These are phyloP conservation scores for Trichophyton benhamiae DNA, from an alignment of 2,329 filamentous ascomycete genomes.

Conservation along the genomic window DNA sequence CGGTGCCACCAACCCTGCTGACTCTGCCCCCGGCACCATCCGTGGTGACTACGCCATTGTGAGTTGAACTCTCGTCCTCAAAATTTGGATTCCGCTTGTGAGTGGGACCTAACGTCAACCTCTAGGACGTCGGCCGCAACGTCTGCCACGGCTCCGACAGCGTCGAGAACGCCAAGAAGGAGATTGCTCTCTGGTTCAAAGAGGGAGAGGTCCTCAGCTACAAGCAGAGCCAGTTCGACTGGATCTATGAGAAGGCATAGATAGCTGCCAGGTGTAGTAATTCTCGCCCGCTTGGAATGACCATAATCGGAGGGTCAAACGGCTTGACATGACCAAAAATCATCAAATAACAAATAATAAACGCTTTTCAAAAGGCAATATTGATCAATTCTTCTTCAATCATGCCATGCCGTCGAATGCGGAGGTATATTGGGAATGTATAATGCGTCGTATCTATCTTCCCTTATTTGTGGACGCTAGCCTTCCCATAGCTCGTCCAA, in stretches of 20 bases:
- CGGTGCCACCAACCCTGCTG: constrained; percentile 96
- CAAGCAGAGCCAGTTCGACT: constrained; percentile 74
- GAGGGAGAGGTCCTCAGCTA: constrained; percentile 71
- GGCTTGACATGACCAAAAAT: background rate
- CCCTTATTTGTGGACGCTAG: background rate
- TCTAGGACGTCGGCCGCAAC: constrained; percentile 76
- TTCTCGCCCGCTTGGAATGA: background rate
- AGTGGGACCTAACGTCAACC: constrained; percentile 7
- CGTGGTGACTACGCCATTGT: constrained; percentile 81
- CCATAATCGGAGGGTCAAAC: background rate
- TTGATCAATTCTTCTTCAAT: background rate
- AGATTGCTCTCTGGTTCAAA: constrained; percentile 98
- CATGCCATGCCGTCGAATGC: background rate
- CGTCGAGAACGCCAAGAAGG: constrained; percentile 99
- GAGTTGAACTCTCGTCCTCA: constrained; percentile 17
- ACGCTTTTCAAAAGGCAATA: background rate
- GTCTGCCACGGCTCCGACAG: constrained; percentile 99
- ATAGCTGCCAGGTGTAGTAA: background rate
- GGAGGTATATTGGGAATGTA: background rate
- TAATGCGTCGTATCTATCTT: constrained; percentile 1
- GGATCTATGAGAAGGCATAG: constrained; percentile 87
- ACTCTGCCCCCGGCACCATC: constrained; percentile 93
- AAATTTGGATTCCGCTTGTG: background rate
- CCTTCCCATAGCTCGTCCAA: constrained; percentile 29
- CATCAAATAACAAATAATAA: background rate